These are phyloP conservation scores for Hansenula lynferdii DNA, from an alignment of 1,139 yeast genomes.

Conservation along the genomic window DNA sequence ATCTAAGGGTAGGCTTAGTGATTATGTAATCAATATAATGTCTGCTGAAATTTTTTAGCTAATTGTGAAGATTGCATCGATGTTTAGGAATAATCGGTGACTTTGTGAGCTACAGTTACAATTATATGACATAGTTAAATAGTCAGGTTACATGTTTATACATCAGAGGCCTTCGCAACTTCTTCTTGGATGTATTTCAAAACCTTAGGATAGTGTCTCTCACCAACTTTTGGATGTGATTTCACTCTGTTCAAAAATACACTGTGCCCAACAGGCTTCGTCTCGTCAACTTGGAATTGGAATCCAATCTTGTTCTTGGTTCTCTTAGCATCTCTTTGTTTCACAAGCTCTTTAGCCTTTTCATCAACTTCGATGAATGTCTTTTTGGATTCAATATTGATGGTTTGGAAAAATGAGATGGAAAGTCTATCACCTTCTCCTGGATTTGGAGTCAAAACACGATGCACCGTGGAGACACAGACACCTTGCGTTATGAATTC, in stretches of 20 bases:
- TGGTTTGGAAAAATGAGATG: slow-evolving; percentile 51
- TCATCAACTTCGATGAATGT: slow-evolving; percentile 34
- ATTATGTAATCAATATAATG: no score
- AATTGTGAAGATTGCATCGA: no score
- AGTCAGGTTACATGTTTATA: no score
- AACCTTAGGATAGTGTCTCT: slow-evolving; percentile 53
- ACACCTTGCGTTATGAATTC: slow-evolving; percentile 51
- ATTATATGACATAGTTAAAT: no score
- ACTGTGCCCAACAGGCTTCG: slow-evolving; percentile 47
- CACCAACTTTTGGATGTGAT: slow-evolving; percentile 65
- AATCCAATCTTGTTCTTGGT: slow-evolving; percentile 41
- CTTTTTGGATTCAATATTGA: slow-evolving; percentile 41
- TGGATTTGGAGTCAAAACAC: slow-evolving; percentile 50
- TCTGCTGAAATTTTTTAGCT: no score
- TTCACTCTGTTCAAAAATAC: slow-evolving; percentile 61
- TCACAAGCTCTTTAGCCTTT: slow-evolving; percentile 30
- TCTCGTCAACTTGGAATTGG: slow-evolving; percentile 44
- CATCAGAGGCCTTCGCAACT: slow-evolving; percentile 12
- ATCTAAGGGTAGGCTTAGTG: no score
- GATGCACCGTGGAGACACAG: slow-evolving; percentile 65
- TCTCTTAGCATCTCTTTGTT: slow-evolving; percentile 35
- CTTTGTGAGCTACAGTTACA: no score
- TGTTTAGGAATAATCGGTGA: no score
- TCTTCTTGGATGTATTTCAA: slow-evolving; percentile 20
- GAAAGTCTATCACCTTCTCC: slow-evolving; percentile 51